phyloP scores from a whole-genome alignment of 495 filamentous ascomycete species.

The Penicillium angulare region DNA sequence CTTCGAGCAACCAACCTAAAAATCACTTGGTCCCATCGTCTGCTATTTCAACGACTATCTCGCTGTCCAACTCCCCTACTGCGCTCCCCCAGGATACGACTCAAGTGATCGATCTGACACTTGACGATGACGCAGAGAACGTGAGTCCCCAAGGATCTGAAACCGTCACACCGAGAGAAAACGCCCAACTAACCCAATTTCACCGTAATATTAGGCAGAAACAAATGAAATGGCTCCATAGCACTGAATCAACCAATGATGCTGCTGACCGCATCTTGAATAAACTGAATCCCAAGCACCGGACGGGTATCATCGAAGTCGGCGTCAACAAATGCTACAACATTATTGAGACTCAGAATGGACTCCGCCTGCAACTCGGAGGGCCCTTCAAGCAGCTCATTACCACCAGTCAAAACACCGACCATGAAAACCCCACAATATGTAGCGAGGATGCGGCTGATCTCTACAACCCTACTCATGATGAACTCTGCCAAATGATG shows the following conservation, averaged over 20 bases:
- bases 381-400: background rate
- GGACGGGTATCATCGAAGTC: background rate
- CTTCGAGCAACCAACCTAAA: too few relatives aligned
- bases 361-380: background rate
- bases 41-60: background rate
- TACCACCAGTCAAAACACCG: background rate
- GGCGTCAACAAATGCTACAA: background rate
- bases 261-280: background rate
- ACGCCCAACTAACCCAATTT: slow-evolving; percentile 1
- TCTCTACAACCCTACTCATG: background rate
- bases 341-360: background rate
- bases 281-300: background rate
- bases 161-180: background rate
- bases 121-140: background rate
- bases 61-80: background rate
- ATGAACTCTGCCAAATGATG: slow-evolving; percentile 2
- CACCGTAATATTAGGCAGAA: slow-evolving; percentile 1
- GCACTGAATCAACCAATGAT: background rate
- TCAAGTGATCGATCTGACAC: slow-evolving; percentile 12
- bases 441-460: background rate
- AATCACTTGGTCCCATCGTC: too few relatives aligned
- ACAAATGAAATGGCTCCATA: slow-evolving; percentile 3
- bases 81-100: background rate
- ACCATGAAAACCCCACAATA: background rate
- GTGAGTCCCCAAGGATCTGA: slow-evolving; percentile 13